These are phyloP conservation scores for Aspergillus conjunctus DNA, from an alignment of 495 filamentous ascomycete genomes.

Conservation along the genomic window DNA sequence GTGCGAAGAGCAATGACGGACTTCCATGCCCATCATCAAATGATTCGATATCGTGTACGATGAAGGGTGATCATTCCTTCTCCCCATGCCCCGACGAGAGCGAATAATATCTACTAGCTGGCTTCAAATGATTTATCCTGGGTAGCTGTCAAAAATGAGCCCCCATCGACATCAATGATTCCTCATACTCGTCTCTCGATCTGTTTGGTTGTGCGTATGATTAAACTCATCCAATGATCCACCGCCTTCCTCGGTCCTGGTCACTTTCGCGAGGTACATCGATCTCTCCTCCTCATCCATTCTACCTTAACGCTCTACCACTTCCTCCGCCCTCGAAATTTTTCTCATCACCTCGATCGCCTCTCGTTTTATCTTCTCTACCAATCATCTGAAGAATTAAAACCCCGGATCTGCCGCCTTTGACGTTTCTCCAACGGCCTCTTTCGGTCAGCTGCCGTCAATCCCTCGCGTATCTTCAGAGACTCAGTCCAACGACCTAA, in stretches of 20 bases:
- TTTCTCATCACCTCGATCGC: conserved; percentile 1
- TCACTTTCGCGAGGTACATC: neutral
- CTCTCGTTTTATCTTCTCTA: neutral
- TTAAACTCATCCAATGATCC: conserved; percentile 3
- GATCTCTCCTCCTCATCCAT: neutral
- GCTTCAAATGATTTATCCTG: no score
- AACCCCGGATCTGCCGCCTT: conserved; percentile 23
- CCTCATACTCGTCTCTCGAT: neutral
- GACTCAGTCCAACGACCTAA: conserved; percentile 15
- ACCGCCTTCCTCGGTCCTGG: conserved; percentile 1
- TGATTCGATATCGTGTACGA: conserved; percentile 4
- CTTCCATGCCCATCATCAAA: neutral
- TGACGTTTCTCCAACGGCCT: conserved; percentile 21
- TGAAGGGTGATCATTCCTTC: conserved; percentile 3
- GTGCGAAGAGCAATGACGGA: neutral
- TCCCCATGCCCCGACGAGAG: neutral
- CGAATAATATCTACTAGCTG: neutral
- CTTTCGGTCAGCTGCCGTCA: conserved; percentile 2
- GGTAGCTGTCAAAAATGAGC: neutral
- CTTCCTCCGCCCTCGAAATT: conserved; percentile 6
- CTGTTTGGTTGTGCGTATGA: conserved; percentile 3
- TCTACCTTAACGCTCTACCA: conserved; percentile 1
- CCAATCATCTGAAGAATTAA: conserved; percentile 12
- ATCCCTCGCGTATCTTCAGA: conserved; percentile 21
- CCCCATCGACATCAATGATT: neutral